Evolutionary conservation across 2,329 filamentous ascomycete genomes (phyloP), one percentile per base, ranked within the genome.

Genomic region (Trichophyton mentagrophytes): DNA sequence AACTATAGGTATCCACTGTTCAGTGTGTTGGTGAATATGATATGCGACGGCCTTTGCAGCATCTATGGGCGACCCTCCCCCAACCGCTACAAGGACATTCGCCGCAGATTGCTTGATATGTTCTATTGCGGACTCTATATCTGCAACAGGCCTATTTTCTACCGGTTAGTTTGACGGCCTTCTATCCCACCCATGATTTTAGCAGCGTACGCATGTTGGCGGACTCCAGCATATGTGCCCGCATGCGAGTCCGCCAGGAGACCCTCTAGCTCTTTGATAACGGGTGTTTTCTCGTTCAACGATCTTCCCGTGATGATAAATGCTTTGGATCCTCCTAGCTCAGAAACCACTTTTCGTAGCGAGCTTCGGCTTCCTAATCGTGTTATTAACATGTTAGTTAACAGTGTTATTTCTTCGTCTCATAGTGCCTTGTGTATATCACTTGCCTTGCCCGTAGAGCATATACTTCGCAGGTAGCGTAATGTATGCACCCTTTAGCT

Each of bases 251-350:
- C 20, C 8, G 57, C 60, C 40, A 64, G 25, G 8, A 60, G 57
- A 2, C 11, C 46, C 38, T 64, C 60, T 3, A 64, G 47, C 20
- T 59, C 53, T 22, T 59, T 61, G 13, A 64, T 63, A 36, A 64
- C 61, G 1, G 63, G 63, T 7, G 63, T 64, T 56, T 64, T 64
- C 56, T 64, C 60, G 7, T 57, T 46, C 1, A 64, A 57, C 20
- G 63, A 64, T 25, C 42, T 60, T 9, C 63, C 63, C 3, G 63
- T 64, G 30, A 64, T 63, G 17, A 64, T 61, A 27, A 60, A 64
- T 7, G 63, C 63, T 40, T 63, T 64, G 17, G 61, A 61, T 4
- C 53, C 61, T 22, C 60, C 61, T 20, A 64, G 60, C 9, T 63
- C 47, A 3, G 57, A 46, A 5, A 64, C 46, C 2, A 64, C 42